phyloP scores from a whole-genome alignment of 176 grass and related monocot genomes.

The Guadua angustifolia region DNA sequence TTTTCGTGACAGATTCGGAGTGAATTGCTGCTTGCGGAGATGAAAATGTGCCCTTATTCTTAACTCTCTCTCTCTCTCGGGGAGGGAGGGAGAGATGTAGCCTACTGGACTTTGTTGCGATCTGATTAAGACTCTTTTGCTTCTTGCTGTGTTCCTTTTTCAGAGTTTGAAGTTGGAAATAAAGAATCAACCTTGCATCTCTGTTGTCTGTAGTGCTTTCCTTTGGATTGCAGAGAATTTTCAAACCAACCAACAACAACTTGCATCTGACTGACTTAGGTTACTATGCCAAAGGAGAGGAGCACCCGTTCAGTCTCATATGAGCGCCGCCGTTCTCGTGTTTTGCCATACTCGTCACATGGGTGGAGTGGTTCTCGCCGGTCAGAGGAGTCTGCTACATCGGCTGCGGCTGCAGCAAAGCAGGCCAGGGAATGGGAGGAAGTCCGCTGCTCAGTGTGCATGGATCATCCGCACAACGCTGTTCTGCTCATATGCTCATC shows the following conservation, averaged over 20 bases:
- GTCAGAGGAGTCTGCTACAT: constrained; percentile 10
- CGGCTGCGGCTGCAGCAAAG: constrained; percentile 20
- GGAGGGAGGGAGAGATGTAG: not conserved
- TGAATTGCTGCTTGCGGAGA: not conserved
- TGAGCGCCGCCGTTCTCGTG: constrained; percentile 26
- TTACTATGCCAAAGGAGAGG: constrained; percentile 83
- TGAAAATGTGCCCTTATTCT: not conserved
- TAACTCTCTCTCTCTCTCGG: not conserved
- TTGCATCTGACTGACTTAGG: constrained; percentile 50
- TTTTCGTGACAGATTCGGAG: not conserved
- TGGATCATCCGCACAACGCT: constrained; percentile 93
- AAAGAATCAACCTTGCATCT: constrained; percentile 57
- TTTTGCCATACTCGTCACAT: constrained; percentile 45
- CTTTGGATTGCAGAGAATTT: constrained; percentile 46
- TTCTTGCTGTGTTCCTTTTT: constrained; percentile 39
- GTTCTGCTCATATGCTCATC: constrained; percentile 82
- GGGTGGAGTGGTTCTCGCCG: constrained; percentile 34
- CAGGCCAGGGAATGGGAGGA: constrained; percentile 71
- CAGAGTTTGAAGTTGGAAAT: constrained; percentile 59
- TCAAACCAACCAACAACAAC: constrained; percentile 11
- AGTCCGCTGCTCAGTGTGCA: constrained; percentile 77
- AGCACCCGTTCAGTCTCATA: constrained; percentile 47
- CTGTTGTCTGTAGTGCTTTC: constrained; percentile 46
- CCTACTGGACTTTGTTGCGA: not conserved
- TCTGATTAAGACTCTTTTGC: constrained; percentile 38